Evolutionary conservation across 768 basidiomycete genomes (phyloP).

Genomic region (Leccinum uliginosum): DNA sequence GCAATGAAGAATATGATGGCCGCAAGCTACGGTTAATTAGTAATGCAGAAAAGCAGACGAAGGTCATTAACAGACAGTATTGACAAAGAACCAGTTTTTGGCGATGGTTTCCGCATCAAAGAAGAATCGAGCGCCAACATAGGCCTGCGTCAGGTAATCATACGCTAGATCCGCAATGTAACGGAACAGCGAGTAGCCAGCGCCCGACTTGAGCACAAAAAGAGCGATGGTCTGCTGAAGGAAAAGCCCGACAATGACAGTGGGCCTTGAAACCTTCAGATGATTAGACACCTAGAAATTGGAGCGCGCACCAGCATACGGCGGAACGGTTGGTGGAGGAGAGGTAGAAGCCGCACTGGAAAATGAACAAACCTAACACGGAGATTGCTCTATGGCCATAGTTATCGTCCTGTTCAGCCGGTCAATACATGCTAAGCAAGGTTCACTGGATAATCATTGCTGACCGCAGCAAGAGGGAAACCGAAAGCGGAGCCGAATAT

Average conservation of each 20-base stretch:
- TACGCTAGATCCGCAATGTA: constrained; percentile 78
- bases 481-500: constrained; percentile 88
- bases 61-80: constrained; percentile 45
- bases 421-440: constrained; percentile 12
- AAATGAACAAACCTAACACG: constrained; percentile 72
- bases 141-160: constrained; percentile 71
- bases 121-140: constrained; percentile 77
- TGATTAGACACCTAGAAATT: background rate
- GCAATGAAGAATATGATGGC: constrained; percentile 94
- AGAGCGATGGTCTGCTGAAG: constrained; percentile 82
- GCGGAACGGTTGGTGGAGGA: constrained; percentile 58
- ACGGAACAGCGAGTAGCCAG: constrained; percentile 79
- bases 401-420: constrained; percentile 44
- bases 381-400: constrained; percentile 81
- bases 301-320: constrained; percentile 63
- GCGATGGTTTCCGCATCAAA: constrained; percentile 61
- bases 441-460: constrained; percentile 13
- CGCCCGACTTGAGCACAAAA: constrained; percentile 81
- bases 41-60: constrained; percentile 9
- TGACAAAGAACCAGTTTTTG: constrained; percentile 85
- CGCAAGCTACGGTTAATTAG: constrained; percentile 42
- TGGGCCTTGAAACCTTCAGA: constrained; percentile 49
- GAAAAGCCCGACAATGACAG: constrained; percentile 84
- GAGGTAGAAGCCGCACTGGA: constrained; percentile 72
- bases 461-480: constrained; percentile 55